Evolutionary conservation across 345 rosid species (phyloP), one percentile per base, ranked within the genome.

Genomic region (Leavenworthia alabamica): DNA sequence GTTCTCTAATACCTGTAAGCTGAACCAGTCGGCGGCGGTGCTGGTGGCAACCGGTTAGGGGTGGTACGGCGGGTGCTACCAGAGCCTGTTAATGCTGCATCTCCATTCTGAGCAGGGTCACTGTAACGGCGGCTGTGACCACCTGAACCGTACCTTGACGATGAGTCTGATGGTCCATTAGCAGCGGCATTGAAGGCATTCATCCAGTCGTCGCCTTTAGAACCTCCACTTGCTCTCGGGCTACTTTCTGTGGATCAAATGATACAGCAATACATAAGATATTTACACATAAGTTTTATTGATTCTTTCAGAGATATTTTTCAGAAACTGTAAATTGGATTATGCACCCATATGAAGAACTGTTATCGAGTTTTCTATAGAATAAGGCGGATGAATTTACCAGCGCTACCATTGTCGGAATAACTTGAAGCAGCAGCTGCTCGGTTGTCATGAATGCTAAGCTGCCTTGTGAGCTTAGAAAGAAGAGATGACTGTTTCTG

Each of bases 191-290:
- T 96, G 44, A 94, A 94, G 54, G 99, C 99, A 66, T 84, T 75
- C 78, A 95, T 94, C 99, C 99, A 94, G 67, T 90, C 99, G 26
- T 94, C 96, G 0, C 90, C 97, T 8, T 80, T 45, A 16, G 83
- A 36, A 0, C 79, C 14, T 47, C 87, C 90, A 28, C 56, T 80
- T 39, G 79, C 53, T 72, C 82, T 83, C 20, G 97, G 92, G 77
- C 96, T 90, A 78, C 84, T 90, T 33, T 94, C 99, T 88, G 91
- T 51, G 23, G 9, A 36, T 10, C 50, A 45, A 51, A 5, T 42
- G 27, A 39, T 26, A 47, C 16, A 24, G 4, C 35, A 31, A 22
- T 22, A 9, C n/a, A 20, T n/a, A 29, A 15, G 20, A 32, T 12
- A 33, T 22, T 33, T 6, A 51, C 10, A 17, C 3, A 12, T 4